Evolutionary conservation across 2,329 filamentous ascomycete genomes (phyloP).

Genomic region (Aspergillus costaricaensis): DNA sequence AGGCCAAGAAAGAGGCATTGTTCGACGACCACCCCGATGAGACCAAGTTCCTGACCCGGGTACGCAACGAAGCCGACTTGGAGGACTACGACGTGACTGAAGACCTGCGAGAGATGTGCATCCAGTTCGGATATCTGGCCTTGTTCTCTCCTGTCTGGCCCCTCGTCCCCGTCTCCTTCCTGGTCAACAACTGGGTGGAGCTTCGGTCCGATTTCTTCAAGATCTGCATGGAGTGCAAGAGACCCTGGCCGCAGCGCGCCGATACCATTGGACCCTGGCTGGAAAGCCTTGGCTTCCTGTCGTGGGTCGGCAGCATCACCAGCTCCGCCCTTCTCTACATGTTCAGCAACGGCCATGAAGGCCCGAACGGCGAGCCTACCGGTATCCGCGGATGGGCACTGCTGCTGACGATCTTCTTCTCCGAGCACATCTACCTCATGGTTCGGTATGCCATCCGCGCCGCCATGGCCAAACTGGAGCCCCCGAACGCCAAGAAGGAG

Average conservation of each 20-base stretch:
- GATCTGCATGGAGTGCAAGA: slow-evolving; percentile 85
- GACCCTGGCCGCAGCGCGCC: slow-evolving; percentile 83
- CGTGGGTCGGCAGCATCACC: slow-evolving; percentile 90
- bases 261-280: slow-evolving; percentile 98
- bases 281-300: slow-evolving; percentile 80
- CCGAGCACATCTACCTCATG: slow-evolving; percentile 86
- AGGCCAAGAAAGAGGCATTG: slow-evolving; percentile 38
- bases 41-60: slow-evolving; percentile 75
- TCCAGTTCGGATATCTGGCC: slow-evolving; percentile 86
- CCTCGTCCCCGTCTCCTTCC: slow-evolving; percentile 80
- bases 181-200: slow-evolving; percentile 96
- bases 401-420: slow-evolving; percentile 77
- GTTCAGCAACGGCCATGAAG: slow-evolving; percentile 69
- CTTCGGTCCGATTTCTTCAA: slow-evolving; percentile 93
- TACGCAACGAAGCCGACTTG: slow-evolving; percentile 81
- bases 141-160: slow-evolving; percentile 96
- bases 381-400: slow-evolving; percentile 78
- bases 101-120: slow-evolving; percentile 92
- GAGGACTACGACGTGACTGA: slow-evolving; percentile 86
- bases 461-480: slow-evolving; percentile 78
- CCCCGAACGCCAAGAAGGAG: slow-evolving; percentile 82
- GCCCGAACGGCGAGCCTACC: slow-evolving; percentile 45
- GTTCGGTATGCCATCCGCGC: slow-evolving; percentile 71
- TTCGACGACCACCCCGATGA: slow-evolving; percentile 75
- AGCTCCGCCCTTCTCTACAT: slow-evolving; percentile 86